phyloP scores from a whole-genome alignment of 129 eudicot genomes.

The Rutidosis leptorrhynchoides region DNA sequence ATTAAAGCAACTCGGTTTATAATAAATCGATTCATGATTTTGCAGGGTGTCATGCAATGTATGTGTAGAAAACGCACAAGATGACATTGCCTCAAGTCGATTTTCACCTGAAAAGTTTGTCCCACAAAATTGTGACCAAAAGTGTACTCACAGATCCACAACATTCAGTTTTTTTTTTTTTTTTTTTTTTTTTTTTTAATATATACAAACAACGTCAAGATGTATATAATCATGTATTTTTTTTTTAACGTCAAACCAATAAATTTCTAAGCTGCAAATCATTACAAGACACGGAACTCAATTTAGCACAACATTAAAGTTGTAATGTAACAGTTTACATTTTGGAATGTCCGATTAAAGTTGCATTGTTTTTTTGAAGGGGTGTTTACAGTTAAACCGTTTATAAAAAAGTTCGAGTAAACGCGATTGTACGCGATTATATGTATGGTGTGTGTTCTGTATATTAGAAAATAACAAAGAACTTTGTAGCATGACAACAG shows the following conservation, averaged over 20 bases:
- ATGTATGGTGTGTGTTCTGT: background rate
- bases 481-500: background rate
- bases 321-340: background rate
- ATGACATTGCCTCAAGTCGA: slow-evolving; percentile 40
- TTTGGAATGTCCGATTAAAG: background rate
- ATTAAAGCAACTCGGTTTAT: slow-evolving; percentile 15
- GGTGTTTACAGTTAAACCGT: background rate
- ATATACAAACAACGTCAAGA: no score
- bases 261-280: no score
- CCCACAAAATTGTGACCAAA: slow-evolving; percentile 16
- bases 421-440: background rate
- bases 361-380: background rate
- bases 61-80: slow-evolving; percentile 50
- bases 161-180: no score
- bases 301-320: background rate
- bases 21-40: slow-evolving; percentile 22
- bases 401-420: no score
- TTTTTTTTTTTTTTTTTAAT: no score
- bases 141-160: background rate
- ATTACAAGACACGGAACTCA: slow-evolving; percentile 8
- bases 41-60: slow-evolving; percentile 32
- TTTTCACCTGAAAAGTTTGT: slow-evolving; percentile 18
- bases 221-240: no score
- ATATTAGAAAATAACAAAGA: background rate
- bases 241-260: no score